Evolutionary conservation across 306 rosid genomes (phyloP).

Genomic region (Albizia julibrissin): DNA sequence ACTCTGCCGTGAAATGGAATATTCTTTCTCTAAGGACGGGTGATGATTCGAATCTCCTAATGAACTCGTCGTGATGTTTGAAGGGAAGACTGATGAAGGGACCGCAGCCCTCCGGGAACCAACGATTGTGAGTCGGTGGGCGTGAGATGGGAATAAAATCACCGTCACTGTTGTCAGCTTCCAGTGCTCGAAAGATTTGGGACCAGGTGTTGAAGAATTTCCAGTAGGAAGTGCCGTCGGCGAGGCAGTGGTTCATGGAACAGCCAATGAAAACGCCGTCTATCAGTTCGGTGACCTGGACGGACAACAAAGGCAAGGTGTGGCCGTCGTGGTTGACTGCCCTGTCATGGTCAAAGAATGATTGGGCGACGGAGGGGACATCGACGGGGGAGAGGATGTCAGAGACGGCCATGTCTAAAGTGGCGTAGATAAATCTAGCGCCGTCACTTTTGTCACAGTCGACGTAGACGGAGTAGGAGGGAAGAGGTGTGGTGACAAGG

Average conservation of each 20-base stretch:
- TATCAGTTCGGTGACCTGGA: slow-evolving; percentile 55
- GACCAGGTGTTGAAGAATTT: slow-evolving; percentile 62
- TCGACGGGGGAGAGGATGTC: slow-evolving; percentile 58
- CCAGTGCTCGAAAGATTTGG: slow-evolving; percentile 50
- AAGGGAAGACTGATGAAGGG: slow-evolving; percentile 51
- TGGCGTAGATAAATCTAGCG: slow-evolving; percentile 55
- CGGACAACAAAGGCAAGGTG: slow-evolving; percentile 51
- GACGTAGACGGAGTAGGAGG: slow-evolving; percentile 39
- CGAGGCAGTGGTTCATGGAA: slow-evolving; percentile 55
- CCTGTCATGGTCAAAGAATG: slow-evolving; percentile 59
- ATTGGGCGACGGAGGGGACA: slow-evolving; percentile 55
- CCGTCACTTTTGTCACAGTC: slow-evolving; percentile 49
- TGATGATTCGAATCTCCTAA: slow-evolving; percentile 40
- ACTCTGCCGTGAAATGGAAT: slow-evolving; percentile 58
- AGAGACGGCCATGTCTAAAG: slow-evolving; percentile 41
- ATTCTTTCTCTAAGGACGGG: slow-evolving; percentile 54
- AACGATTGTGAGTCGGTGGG: neutral
- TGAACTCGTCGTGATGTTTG: slow-evolving; percentile 46
- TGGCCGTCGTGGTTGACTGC: slow-evolving; percentile 70
- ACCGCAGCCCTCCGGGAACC: slow-evolving; percentile 50
- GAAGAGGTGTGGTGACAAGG: slow-evolving; percentile 38
- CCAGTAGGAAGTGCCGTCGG: slow-evolving; percentile 69
- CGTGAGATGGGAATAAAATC: neutral
- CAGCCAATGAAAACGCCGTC: slow-evolving; percentile 76
- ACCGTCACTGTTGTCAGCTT: neutral